Evolutionary conservation across 331 rosid genomes (phyloP).

Genomic region (Acacia concinna): DNA sequence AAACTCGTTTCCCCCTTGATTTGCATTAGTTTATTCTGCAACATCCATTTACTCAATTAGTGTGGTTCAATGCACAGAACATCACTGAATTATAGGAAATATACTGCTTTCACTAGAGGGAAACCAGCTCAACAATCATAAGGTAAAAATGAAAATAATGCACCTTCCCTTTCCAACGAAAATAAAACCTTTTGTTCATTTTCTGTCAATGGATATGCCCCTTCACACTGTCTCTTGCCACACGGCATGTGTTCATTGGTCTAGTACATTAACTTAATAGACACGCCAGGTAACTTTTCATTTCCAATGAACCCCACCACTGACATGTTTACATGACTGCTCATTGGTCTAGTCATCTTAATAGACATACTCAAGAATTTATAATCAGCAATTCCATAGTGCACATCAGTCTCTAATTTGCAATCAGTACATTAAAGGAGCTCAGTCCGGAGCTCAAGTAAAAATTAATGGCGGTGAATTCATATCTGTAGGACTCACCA

Average conservation of each 20-base stretch:
- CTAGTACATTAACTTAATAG: no score
- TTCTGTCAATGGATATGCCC: background rate
- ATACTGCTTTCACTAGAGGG: background rate
- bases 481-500: slow-evolving; percentile 33
- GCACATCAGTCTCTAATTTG: background rate
- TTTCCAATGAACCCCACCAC: background rate
- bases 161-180: background rate
- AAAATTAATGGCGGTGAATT: slow-evolving; percentile 15
- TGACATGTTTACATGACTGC: background rate
- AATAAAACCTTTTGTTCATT: background rate
- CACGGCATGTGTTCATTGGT: background rate
- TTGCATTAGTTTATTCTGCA: slow-evolving; percentile 24
- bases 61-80: slow-evolving; percentile 25
- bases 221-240: background rate
- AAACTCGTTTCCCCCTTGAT: slow-evolving; percentile 11
- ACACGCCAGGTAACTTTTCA: no score
- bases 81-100: background rate
- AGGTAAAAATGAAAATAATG: background rate
- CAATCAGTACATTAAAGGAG: background rate
- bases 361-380: background rate
- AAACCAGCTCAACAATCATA: slow-evolving; percentile 7
- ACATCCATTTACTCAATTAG: slow-evolving; percentile 1
- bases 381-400: background rate
- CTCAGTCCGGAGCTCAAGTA: background rate
- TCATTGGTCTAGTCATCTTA: background rate